Base-by-base conservation (phyloP, 768 basidiomycete genomes). In the Tephrocybe sp. region DNA sequence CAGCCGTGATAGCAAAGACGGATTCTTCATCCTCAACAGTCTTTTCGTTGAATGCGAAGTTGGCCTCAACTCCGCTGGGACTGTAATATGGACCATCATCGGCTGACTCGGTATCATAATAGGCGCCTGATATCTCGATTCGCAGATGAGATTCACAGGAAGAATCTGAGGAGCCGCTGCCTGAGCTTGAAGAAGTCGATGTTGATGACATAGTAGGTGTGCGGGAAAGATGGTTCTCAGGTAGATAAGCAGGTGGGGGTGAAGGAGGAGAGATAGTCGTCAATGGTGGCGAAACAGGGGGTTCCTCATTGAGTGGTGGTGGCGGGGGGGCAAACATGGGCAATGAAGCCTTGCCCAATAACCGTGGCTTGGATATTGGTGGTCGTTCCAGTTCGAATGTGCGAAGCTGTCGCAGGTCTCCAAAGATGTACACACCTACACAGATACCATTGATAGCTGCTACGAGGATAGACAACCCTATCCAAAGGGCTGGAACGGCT, bases 371-470 rank as follows among this genome's bases (percentile, higher is more conserved):
- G 0, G 84, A 83, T 55, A 86, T 84, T 12, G 79, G 68, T 9
- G 87, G 88, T 17, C 87, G 75, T 3, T 80, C 65, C n/a, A 91
- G 80, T 63, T 90, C 89, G 60, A 89, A 89, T 56, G 81, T 84
- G 57, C 85, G 82, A 16, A 91, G 74, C 60, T 91, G 89, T 7
- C 89, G 74, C 16, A 90, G 72, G 65, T 91, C 89, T 7, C 89
- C 89, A 59, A 90, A 89, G 26, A 90, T 62, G 62, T 89, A 91
- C 5, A 91, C 79, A 62, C 87, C 87, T 49, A 90, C 62, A 62
- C 89, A 91, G 10, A 90, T 81, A 4, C 88, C 88, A 53, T 88
- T 77, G 32, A 89, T 56, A 44, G 85, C 84, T 3, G 82, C 75
- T 4, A 89, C 53, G 13, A 87, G 57, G 13, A 87, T 66, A 2